Evolutionary conservation across 257 asterid species (phyloP).

Genomic region (Mitragyna speciosa): DNA sequence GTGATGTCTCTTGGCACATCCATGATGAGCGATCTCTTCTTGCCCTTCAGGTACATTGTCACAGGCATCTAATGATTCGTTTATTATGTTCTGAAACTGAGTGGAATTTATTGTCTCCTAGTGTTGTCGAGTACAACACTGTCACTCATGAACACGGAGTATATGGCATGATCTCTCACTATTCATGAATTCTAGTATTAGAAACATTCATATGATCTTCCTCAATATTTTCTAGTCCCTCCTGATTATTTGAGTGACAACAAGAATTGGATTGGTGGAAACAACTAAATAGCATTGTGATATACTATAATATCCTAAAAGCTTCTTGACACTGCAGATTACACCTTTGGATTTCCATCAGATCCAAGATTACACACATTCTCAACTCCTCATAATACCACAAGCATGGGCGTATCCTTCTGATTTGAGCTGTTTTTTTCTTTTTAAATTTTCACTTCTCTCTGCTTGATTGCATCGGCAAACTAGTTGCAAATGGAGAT

Average conservation of each 20-base stretch:
- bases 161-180: neutral
- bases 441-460: neutral
- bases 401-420: neutral
- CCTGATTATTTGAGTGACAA: neutral
- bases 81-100: neutral
- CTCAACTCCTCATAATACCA: neutral
- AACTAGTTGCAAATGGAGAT: neutral
- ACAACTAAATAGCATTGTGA: neutral
- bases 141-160: no score
- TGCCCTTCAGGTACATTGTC: constrained; percentile 77
- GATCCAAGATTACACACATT: neutral
- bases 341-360: neutral
- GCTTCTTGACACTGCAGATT: neutral
- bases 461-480: constrained; percentile 5
- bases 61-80: neutral
- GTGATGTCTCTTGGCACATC: constrained; percentile 96
- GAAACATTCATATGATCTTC: neutral
- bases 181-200: neutral
- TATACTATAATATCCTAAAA: neutral
- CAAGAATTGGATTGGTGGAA: neutral
- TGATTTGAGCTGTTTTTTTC: neutral
- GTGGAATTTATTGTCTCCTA: neutral
- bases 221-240: neutral
- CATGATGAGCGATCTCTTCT: constrained; percentile 94
- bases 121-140: neutral